These are phyloP conservation scores for Sherardia arvensis DNA, from an alignment of 257 asterid species.

Conservation along the genomic window DNA sequence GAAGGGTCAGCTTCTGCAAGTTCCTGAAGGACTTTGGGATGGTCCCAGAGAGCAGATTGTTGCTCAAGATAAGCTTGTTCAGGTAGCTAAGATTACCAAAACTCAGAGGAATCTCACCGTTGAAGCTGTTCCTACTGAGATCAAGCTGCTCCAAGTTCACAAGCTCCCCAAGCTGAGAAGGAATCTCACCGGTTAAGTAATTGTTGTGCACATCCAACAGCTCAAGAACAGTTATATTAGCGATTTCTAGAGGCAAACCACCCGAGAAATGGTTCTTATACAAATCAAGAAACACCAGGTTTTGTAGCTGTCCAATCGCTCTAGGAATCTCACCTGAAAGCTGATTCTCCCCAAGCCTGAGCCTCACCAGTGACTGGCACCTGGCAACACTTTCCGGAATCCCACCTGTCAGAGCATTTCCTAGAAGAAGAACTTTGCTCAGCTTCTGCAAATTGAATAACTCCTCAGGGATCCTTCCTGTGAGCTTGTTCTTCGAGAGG, in stretches of 20 bases:
- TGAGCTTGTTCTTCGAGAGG: constrained; percentile 68
- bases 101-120: constrained; percentile 58
- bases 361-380: constrained; percentile 79
- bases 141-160: constrained; percentile 87
- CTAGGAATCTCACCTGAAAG: constrained; percentile 87
- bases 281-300: constrained; percentile 89
- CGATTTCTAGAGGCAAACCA: constrained; percentile 57
- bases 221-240: constrained; percentile 74
- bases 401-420: constrained; percentile 63
- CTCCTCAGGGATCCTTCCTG: constrained; percentile 82
- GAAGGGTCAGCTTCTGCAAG: constrained; percentile 70
- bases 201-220: constrained; percentile 72
- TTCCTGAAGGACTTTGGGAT: constrained; percentile 50
- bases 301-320: constrained; percentile 75
- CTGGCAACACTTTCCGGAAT: constrained; percentile 48
- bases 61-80: constrained; percentile 62
- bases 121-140: constrained; percentile 75
- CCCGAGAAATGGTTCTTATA: constrained; percentile 83
- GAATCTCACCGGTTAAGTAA: constrained; percentile 52
- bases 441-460: constrained; percentile 62
- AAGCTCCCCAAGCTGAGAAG: constrained; percentile 55
- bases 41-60: constrained; percentile 52
- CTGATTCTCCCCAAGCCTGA: constrained; percentile 86
- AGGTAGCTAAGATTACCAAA: constrained; percentile 84
- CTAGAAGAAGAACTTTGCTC: constrained; percentile 70